Percentiles rank a stretch among this genome's conserved stretches.
phyloP scores from a whole-genome alignment of 2,329 filamentous ascomycete species.

The Fusarium keratoplasticum region DNA sequence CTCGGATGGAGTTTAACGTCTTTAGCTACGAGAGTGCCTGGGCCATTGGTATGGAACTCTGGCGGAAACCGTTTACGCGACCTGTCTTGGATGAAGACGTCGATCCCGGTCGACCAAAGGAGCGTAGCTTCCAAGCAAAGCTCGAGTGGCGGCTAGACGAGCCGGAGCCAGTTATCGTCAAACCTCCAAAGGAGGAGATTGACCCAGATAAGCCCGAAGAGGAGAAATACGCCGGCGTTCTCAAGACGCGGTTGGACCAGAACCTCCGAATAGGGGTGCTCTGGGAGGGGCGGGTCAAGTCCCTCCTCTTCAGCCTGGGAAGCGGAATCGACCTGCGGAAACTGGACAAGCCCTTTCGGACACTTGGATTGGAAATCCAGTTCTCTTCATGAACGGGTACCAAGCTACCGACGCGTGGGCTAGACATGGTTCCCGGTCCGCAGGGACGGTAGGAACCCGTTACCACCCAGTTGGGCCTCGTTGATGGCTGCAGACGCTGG shows the following conservation, averaged over 20 bases:
- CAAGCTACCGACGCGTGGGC: slow-evolving; percentile 1
- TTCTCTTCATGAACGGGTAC: slow-evolving; percentile 75
- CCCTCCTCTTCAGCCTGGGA: slow-evolving; percentile 90
- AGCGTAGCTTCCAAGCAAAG: slow-evolving; percentile 66
- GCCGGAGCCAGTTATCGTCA: slow-evolving; percentile 45
- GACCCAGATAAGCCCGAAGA: slow-evolving; percentile 52
- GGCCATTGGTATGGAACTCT: slow-evolving; percentile 91
- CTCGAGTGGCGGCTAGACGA: slow-evolving; percentile 61
- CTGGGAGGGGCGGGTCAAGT: slow-evolving; percentile 95
- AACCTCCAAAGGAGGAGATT: slow-evolving; percentile 22
- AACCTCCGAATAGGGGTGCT: slow-evolving; percentile 85
- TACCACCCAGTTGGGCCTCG: slow-evolving; percentile 15
- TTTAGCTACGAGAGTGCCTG: slow-evolving; percentile 98
- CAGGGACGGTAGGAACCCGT: slow-evolving; percentile 6
- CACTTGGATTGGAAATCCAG: slow-evolving; percentile 81
- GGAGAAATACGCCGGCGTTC: slow-evolving; percentile 82
- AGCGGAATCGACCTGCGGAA: slow-evolving; percentile 84
- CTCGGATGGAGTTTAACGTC: slow-evolving; percentile 95
- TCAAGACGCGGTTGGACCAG: slow-evolving; percentile 92
- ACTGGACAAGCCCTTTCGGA: slow-evolving; percentile 81
- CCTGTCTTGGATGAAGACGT: slow-evolving; percentile 51
- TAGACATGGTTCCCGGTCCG: not conserved
- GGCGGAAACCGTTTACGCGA: slow-evolving; percentile 71
- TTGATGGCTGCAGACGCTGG: slow-evolving; percentile 8
- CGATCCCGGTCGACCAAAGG: slow-evolving; percentile 35